A percentile compares a stretch with the other conserved stretches of the same genome.
Conservation (phyloP, 495 filamentous ascomycete genomes). For the Ascobolus immersus region DNA sequence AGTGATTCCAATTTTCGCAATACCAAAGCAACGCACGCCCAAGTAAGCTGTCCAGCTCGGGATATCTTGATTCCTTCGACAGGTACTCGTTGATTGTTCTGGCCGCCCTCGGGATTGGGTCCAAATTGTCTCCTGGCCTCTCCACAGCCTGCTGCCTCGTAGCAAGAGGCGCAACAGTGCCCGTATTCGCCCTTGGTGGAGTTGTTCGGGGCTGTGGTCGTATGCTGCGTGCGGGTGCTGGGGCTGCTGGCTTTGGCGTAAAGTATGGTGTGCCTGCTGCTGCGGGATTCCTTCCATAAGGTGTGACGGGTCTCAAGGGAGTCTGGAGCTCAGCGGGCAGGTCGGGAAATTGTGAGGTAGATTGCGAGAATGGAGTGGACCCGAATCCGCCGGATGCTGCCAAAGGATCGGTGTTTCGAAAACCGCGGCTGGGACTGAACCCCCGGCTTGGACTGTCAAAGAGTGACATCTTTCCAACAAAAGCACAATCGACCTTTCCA, state of each 20-base stretch:
- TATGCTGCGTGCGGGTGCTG: neutral
- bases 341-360: too few relatives aligned
- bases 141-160: slow-evolving; percentile 2
- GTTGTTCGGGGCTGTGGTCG: neutral
- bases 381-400: too few relatives aligned
- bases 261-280: slow-evolving; percentile 6
- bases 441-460: neutral
- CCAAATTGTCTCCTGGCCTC: slow-evolving; percentile 18
- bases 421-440: too few relatives aligned
- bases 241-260: slow-evolving; percentile 5
- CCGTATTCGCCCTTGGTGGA: neutral
- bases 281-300: slow-evolving; percentile 2
- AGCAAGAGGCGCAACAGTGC: neutral
- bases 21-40: slow-evolving; percentile 37
- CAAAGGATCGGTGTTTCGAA: too few relatives aligned
- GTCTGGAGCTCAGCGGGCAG: slow-evolving; percentile 12
- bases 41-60: slow-evolving; percentile 71
- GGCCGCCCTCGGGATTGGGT: slow-evolving; percentile 54
- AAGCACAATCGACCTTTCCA: too few relatives aligned
- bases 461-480: too few relatives aligned
- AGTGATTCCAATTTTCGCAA: slow-evolving; percentile 1
- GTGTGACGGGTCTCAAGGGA: slow-evolving; percentile 3
- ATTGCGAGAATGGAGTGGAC: too few relatives aligned
- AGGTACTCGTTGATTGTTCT: slow-evolving; percentile 61
- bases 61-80: slow-evolving; percentile 48